Base-by-base conservation (phyloP, 352 stramenopile genomes). In the Globisporangium irregulare region DNA sequence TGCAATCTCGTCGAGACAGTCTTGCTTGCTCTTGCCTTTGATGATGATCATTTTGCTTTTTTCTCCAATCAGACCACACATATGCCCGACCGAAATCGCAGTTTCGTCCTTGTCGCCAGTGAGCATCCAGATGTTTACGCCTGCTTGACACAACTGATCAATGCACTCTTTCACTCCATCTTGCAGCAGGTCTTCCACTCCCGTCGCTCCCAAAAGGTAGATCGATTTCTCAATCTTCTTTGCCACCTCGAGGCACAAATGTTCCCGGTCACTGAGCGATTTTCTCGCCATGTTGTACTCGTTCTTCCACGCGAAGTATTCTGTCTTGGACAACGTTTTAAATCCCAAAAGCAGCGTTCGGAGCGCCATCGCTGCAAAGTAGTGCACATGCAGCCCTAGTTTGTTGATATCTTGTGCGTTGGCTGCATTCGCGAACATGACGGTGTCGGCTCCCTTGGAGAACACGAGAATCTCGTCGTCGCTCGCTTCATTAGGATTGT, bases 41-140 rank as follows among this genome's bases (percentile, higher is more conserved):
- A 95, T 92, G 29, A 93, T 89, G 41, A 92, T 73, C 15, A 96
- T 89, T 24, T 90, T 92, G 64, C 80, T 92, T 63, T 85, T 90
- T 29, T 82, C 75, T 9, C 78, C 65, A n/a, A 92, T 90, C 18
- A 99, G 89, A 5, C 94, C 93, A 32, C 97, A 99, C 66, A 97
- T 97, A 60, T 99, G 97, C 5, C 90, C 97, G 24, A 99, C 99
- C 15, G 99, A 99, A 62, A 99, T 98, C 2, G 98, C 98, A 3
- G 98, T 99, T 74, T 99, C 98, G 57, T 98, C 89, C 73, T 99
- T 99, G 72, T 99, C 98, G 15, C 98, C 98, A 20, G 98, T 99
- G 7, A 99, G 87, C 73, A 99, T 98, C 97, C 97, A 99, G 25
- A 99, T 91, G 69, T 99, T 99, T 50, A 99, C 98, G 0, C 97